A percentile compares a stretch with the other conserved stretches of the same genome.
These are phyloP conservation scores for Silybum marianum DNA, from an alignment of 129 eudicot species.

Conservation along the genomic window DNA sequence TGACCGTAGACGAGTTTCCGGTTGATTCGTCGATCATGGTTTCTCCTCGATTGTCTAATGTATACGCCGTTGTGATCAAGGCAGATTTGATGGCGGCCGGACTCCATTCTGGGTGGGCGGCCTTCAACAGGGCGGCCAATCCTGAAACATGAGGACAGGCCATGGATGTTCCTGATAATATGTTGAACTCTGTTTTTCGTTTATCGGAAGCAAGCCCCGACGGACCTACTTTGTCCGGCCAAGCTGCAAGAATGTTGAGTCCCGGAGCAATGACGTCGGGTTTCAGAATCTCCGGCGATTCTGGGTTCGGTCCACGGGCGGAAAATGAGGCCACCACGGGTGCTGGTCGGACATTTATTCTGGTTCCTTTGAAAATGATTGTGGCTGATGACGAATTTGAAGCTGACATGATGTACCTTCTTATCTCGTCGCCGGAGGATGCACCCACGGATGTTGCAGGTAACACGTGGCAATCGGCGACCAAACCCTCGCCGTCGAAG, in stretches of 20 bases:
- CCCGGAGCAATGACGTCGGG: conserved; percentile 97
- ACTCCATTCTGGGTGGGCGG: conserved; percentile 94
- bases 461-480: conserved; percentile 86
- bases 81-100: conserved; percentile 93
- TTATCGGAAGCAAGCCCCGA: conserved; percentile 71
- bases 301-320: conserved; percentile 91
- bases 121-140: conserved; percentile 74
- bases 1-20: conserved; percentile 72
- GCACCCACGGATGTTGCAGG: conserved; percentile 91
- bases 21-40: conserved; percentile 83
- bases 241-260: conserved; percentile 83
- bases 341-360: conserved; percentile 72
- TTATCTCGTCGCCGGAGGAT: conserved; percentile 61
- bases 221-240: conserved; percentile 90
- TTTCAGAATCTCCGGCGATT: conserved; percentile 80
- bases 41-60: conserved; percentile 57
- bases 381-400: conserved; percentile 56
- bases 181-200: conserved; percentile 77
- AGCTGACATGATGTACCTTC: conserved; percentile 56
- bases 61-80: conserved; percentile 77
- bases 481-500: conserved; percentile 92
- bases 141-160: conserved; percentile 98
- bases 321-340: conserved; percentile 94
- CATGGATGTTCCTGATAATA: conserved; percentile 92
- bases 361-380: conserved; percentile 70